Conservation (phyloP, 768 basidiomycete genomes). For the Xerocomellus intermedius region DNA sequence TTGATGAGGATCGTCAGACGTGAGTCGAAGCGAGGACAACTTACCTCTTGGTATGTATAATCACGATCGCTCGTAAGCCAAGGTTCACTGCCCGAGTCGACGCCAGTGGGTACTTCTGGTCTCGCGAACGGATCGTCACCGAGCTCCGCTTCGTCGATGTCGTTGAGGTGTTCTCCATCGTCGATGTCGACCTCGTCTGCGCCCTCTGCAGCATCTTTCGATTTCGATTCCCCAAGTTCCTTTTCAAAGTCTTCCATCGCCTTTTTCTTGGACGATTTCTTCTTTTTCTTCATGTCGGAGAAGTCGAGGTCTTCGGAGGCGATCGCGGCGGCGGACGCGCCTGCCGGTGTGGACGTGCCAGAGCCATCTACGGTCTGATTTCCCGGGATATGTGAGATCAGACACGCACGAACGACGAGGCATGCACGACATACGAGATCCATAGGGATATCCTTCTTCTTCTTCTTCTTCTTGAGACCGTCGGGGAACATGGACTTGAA, state of each 20-base stretch:
- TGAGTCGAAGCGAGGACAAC: conserved; percentile 12
- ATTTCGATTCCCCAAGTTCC: conserved; percentile 73
- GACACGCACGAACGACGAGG: background rate
- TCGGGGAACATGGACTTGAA: conserved; percentile 79
- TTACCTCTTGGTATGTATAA: conserved; percentile 91
- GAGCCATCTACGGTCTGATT: conserved; percentile 60
- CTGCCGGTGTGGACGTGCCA: conserved; percentile 59
- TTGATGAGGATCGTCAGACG: background rate
- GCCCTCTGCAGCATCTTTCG: conserved; percentile 61
- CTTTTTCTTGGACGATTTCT: conserved; percentile 88
- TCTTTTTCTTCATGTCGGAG: conserved; percentile 96
- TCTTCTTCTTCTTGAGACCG: conserved; percentile 90
- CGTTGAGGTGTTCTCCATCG: conserved; percentile 62
- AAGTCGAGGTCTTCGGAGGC: conserved; percentile 85
- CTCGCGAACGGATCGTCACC: conserved; percentile 85
- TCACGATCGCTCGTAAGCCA: conserved; percentile 95
- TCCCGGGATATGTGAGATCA: background rate
- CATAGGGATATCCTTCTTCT: conserved; percentile 87
- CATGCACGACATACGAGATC: conserved; percentile 56
- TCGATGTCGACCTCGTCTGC: conserved; percentile 54
- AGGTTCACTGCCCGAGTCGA: conserved; percentile 77
- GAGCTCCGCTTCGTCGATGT: conserved; percentile 78
- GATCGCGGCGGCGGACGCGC: conserved; percentile 36
- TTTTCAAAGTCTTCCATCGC: conserved; percentile 94
- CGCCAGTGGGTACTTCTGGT: conserved; percentile 51